Percentiles rank a stretch among this genome's conserved stretches.
These are phyloP conservation scores for Candida nanaspora DNA, from an alignment of 805 yeast species.

Conservation along the genomic window DNA sequence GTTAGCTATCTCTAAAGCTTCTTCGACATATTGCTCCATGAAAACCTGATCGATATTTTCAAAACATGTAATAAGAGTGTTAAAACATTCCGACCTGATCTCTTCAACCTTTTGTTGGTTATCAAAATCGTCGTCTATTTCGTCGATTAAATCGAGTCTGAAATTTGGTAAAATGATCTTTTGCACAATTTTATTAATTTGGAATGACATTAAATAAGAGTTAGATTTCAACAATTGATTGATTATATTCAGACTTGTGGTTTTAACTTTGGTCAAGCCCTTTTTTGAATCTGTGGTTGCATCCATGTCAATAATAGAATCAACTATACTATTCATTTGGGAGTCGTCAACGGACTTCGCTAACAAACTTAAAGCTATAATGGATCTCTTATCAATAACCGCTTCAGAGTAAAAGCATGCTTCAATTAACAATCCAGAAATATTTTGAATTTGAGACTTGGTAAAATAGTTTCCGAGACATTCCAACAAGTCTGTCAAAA, in stretches of 20 bases:
- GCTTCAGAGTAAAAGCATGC: conserved; percentile 33
- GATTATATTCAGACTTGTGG: conserved; percentile 11
- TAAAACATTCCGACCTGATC: conserved; percentile 43
- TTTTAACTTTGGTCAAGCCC: conserved; percentile 4
- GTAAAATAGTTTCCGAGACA: conserved; percentile 29
- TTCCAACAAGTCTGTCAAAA: conserved; percentile 47
- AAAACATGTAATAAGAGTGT: conserved; percentile 31
- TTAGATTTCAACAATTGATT: conserved; percentile 22
- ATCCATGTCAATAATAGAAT: neutral
- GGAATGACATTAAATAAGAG: conserved; percentile 13
- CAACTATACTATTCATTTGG: conserved; percentile 15
- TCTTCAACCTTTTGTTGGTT: conserved; percentile 22
- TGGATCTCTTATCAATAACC: conserved; percentile 37
- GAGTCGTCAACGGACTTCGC: conserved; percentile 17
- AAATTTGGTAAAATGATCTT: conserved; percentile 9
- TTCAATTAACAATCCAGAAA: conserved; percentile 24
- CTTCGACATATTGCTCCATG: conserved; percentile 18
- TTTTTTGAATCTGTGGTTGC: neutral
- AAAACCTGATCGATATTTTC: conserved; percentile 30
- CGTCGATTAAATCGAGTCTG: conserved; percentile 12
- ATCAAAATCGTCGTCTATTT: conserved; percentile 26
- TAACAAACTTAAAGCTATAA: conserved; percentile 31
- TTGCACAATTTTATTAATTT: conserved; percentile 7
- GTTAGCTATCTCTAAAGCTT: conserved; percentile 22
- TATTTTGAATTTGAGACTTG: conserved; percentile 12